Conservation (phyloP, 306 rosid genomes). For the Biancaea sappan region DNA sequence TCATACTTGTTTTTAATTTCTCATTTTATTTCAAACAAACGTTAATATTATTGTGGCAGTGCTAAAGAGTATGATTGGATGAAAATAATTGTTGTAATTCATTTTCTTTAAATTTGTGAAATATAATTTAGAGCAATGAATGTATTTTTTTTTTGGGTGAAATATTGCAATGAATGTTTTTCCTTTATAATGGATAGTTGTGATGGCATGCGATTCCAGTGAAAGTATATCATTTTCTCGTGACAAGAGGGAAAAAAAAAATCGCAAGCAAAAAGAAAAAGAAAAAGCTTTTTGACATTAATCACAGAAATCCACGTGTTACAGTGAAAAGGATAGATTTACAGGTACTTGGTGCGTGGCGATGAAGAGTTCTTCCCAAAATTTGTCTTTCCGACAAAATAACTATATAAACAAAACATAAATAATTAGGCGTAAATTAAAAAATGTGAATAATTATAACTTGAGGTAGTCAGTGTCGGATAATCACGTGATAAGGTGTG, state of each 20-base stretch:
- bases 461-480: conserved; percentile 32
- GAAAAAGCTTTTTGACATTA: not conserved
- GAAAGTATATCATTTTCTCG: not conserved
- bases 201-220: conserved; percentile 10
- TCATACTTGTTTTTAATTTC: not conserved
- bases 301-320: not conserved
- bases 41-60: not conserved
- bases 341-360: not conserved
- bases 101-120: too few species aligned
- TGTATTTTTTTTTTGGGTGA: not conserved
- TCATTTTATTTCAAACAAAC: not conserved
- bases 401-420: not conserved
- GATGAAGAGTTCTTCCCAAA: not conserved
- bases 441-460: conserved; percentile 20
- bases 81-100: too few species aligned
- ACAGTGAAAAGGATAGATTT: not conserved
- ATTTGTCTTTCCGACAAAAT: not conserved
- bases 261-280: not conserved
- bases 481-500: conserved; percentile 53
- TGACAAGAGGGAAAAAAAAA: not conserved
- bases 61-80: not conserved
- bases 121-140: too few species aligned
- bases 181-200: not conserved
- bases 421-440: not conserved
- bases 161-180: not conserved